These are phyloP conservation scores for Isatis tinctoria DNA, from an alignment of 345 rosid species.

Conservation along the genomic window DNA sequence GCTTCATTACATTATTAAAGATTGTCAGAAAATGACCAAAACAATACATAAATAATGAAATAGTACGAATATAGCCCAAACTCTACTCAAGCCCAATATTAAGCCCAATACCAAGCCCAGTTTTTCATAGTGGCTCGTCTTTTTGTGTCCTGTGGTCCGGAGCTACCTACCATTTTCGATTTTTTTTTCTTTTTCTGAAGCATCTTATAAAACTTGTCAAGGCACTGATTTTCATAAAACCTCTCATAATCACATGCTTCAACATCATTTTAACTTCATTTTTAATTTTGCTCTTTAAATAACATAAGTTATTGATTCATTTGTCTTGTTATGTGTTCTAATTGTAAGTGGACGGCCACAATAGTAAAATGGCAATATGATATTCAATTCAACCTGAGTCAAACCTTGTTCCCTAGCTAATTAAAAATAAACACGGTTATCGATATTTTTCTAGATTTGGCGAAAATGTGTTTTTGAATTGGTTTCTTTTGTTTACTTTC, in stretches of 20 bases:
- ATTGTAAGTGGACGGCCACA: background rate
- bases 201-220: background rate
- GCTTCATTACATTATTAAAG: conserved; percentile 3
- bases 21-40: background rate
- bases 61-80: background rate
- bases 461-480: background rate
- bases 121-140: background rate
- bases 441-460: background rate
- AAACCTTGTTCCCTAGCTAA: conserved; percentile 28
- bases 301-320: background rate
- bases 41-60: background rate
- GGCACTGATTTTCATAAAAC: conserved; percentile 14
- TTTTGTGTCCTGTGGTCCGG: background rate
- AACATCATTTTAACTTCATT: background rate
- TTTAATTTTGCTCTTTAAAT: background rate
- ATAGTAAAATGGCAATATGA: background rate
- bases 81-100: background rate
- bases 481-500: background rate
- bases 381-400: conserved; percentile 12
- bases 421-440: conserved; percentile 2
- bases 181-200: no score
- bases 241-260: conserved; percentile 17
- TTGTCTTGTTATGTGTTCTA: conserved; percentile 17
- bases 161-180: no score
- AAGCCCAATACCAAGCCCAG: background rate